phyloP scores from a whole-genome alignment of 257 asterid genomes.

The Nicotiana tomentosiformis region DNA sequence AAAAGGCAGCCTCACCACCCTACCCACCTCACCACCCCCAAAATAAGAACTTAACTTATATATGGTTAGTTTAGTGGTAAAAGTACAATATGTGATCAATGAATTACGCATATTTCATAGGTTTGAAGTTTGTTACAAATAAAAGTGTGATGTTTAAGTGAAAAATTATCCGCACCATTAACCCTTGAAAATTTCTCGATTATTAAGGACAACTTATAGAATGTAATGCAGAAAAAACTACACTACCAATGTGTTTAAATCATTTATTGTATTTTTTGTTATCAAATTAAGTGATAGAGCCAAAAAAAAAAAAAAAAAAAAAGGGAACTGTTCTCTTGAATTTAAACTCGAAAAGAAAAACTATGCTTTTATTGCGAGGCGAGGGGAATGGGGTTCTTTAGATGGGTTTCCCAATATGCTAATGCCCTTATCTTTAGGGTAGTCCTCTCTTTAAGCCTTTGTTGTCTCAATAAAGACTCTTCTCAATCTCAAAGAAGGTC shows the following conservation, averaged over 20 bases:
- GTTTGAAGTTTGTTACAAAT: no score
- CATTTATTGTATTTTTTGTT: no score
- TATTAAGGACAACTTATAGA: no score
- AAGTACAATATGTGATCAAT: no score
- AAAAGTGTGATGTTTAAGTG: neutral
- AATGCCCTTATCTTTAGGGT: constrained; percentile 3
- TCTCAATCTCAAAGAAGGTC: neutral
- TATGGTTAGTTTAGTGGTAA: no score
- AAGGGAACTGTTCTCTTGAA: neutral
- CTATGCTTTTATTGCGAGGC: neutral
- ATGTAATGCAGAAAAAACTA: neutral
- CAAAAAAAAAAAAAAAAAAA: neutral
- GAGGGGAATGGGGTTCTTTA: neutral
- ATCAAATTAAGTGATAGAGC: neutral
- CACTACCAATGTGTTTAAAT: no score
- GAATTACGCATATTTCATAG: no score
- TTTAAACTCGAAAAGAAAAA: neutral
- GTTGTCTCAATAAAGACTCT: neutral
- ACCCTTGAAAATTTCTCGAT: no score
- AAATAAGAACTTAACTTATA: neutral
- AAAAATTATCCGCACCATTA: no score
- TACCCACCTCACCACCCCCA: neutral
- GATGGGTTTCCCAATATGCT: neutral
- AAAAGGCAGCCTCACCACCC: neutral
- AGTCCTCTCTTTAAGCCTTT: neutral